Percentiles rank a stretch among this genome's conserved stretches.
These are phyloP conservation scores for Phaeosphaeria sp. DNA, from an alignment of 2,329 filamentous ascomycete species.

Conservation along the genomic window DNA sequence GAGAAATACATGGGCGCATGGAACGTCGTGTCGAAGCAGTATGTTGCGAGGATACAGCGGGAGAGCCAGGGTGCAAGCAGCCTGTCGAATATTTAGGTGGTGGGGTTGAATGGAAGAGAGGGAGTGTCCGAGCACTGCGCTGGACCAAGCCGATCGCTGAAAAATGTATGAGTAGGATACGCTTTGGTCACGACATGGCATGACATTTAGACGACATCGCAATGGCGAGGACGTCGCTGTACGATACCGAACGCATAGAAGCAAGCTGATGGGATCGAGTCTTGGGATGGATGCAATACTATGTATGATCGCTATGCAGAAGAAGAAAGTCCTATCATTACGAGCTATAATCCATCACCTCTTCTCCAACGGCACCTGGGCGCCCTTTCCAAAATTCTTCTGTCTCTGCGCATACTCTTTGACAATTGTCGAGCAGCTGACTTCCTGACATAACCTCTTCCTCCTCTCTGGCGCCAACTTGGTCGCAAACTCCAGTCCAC, in stretches of 20 bases:
- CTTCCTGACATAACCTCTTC: conserved; percentile 83
- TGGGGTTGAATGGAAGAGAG: neutral
- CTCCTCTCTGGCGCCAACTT: conserved; percentile 77
- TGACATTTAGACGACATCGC: conserved; percentile 6
- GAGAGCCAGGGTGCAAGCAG: conserved; percentile 25
- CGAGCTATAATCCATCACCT: neutral
- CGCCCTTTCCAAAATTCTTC: conserved; percentile 49
- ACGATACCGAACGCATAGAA: conserved; percentile 1
- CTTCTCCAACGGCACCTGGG: conserved; percentile 1
- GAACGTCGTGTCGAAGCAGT: conserved; percentile 60
- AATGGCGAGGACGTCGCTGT: neutral
- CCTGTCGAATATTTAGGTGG: neutral
- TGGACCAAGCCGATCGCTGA: neutral
- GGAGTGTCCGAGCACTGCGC: neutral
- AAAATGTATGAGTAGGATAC: neutral
- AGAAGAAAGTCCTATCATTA: neutral
- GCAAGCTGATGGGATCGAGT: neutral
- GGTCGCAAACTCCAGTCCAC: conserved; percentile 86
- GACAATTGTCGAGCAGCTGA: conserved; percentile 82
- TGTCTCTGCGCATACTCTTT: conserved; percentile 75
- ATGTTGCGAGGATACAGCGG: conserved; percentile 58
- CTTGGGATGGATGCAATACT: neutral
- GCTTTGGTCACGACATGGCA: neutral
- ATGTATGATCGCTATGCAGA: neutral
- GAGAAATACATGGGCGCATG: conserved; percentile 63